Conservation (phyloP, 116 monocot genomes). For the Iris pallida region DNA sequence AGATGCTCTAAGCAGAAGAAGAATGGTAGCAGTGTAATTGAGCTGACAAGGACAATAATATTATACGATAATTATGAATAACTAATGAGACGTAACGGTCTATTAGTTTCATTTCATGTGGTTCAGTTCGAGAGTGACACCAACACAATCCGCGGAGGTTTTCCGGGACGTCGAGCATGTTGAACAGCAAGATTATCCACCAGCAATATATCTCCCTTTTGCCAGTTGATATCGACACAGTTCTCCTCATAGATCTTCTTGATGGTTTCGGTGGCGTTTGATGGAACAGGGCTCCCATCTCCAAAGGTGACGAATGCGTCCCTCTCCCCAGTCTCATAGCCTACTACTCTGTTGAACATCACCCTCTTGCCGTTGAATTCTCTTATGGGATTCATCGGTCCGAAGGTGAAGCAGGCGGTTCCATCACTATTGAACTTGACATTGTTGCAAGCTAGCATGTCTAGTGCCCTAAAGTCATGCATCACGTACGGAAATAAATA, state of each 20-base stretch:
- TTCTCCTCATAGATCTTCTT: constrained; percentile 3
- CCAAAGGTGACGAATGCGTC: neutral
- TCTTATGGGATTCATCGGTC: constrained; percentile 17
- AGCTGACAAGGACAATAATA: no score
- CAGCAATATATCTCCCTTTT: constrained; percentile 9
- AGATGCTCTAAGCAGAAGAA: no score
- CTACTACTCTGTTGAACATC: constrained; percentile 5
- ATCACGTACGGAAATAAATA: no score
- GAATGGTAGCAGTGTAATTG: no score
- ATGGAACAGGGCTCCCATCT: constrained; percentile 11
- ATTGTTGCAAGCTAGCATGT: constrained; percentile 1
- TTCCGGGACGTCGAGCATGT: constrained; percentile 14
- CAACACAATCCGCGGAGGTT: constrained; percentile 10
- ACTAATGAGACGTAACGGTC: no score
- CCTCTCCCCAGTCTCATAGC: constrained; percentile 7
- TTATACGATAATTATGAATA: no score
- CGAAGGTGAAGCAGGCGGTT: constrained; percentile 8
- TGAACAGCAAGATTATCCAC: constrained; percentile 21
- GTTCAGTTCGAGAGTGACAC: constrained; percentile 8
- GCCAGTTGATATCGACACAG: constrained; percentile 11
- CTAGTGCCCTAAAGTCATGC: no score
- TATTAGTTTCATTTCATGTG: no score
- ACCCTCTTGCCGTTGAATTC: constrained; percentile 15
- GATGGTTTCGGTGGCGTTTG: neutral
- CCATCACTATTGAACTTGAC: constrained; percentile 15